phyloP scores from a whole-genome alignment of 2,329 filamentous ascomycete genomes.

The Beauveria rudraprayagi region DNA sequence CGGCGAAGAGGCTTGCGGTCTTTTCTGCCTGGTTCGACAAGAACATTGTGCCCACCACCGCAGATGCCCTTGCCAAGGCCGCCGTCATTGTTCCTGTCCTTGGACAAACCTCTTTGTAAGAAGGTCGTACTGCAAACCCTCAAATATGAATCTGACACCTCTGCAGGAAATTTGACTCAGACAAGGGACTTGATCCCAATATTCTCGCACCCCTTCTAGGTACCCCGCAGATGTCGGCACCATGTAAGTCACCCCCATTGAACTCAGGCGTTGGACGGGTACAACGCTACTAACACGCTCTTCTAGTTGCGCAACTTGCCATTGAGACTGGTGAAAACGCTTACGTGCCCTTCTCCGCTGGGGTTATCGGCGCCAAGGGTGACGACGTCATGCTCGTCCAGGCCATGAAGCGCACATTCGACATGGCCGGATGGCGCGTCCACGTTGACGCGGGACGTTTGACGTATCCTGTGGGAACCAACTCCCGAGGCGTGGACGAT shows the following conservation, averaged over 20 bases:
- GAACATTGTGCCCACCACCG: conserved; percentile 17
- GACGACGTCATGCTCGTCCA: conserved; percentile 21
- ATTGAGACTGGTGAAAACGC: conserved; percentile 24
- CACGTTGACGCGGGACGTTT: conserved; percentile 22
- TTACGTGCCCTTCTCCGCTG: conserved; percentile 23
- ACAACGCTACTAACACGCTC: not conserved
- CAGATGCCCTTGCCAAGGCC: conserved; percentile 15
- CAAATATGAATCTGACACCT: not conserved
- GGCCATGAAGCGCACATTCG: conserved; percentile 22
- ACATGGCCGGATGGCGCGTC: conserved; percentile 20
- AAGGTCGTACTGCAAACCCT: too few species aligned
- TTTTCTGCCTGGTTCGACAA: conserved; percentile 26
- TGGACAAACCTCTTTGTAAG: not conserved
- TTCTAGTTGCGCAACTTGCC: conserved; percentile 22
- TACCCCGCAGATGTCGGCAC: conserved; percentile 24
- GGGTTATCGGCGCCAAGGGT: conserved; percentile 21
- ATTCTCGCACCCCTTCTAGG: conserved; percentile 23
- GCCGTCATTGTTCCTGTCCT: conserved; percentile 23
- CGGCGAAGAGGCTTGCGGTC: conserved; percentile 16
- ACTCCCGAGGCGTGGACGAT: conserved; percentile 13
- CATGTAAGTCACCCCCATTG: conserved; percentile 22
- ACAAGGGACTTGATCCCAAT: conserved; percentile 19
- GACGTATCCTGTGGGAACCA: conserved; percentile 20
- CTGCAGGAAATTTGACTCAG: not conserved
- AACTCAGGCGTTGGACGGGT: not conserved